These are phyloP conservation scores for Vigna nakashimae DNA, from an alignment of 306 rosid genomes.

Conservation along the genomic window DNA sequence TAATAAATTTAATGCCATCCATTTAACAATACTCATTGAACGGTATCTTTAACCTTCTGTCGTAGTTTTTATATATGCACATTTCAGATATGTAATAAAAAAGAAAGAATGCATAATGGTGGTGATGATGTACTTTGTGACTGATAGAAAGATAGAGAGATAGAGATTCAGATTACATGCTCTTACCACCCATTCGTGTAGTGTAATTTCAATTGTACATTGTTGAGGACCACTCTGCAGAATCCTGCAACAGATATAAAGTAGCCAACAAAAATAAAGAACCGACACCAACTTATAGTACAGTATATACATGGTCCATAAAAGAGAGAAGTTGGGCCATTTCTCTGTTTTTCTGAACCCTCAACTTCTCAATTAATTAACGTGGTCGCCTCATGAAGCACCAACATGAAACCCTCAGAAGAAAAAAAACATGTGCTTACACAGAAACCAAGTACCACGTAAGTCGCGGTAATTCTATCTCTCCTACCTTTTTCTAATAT, in stretches of 20 bases:
- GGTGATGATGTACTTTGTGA: slow-evolving; percentile 28
- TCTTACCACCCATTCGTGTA: slow-evolving; percentile 15
- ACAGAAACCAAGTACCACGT: neutral
- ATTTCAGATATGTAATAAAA: neutral
- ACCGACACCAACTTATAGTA: slow-evolving; percentile 38
- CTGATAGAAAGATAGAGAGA: neutral
- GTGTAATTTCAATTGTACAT: slow-evolving; percentile 34
- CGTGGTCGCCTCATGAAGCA: slow-evolving; percentile 7
- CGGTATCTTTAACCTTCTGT: too few species aligned
- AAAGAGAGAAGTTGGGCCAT: slow-evolving; percentile 37
- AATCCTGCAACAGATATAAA: slow-evolving; percentile 31
- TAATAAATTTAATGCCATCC: too few species aligned
- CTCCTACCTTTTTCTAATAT: neutral
- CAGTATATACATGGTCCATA: slow-evolving; percentile 31
- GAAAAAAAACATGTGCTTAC: neutral
- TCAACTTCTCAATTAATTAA: slow-evolving; percentile 27
- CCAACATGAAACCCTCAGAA: slow-evolving; percentile 12
- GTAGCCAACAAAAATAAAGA: slow-evolving; percentile 34
- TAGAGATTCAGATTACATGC: slow-evolving; percentile 3
- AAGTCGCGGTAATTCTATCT: neutral
- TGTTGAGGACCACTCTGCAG: slow-evolving; percentile 32
- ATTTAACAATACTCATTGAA: too few species aligned
- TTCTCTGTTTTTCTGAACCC: slow-evolving; percentile 6
- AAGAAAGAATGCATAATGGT: neutral
- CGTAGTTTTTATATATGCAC: too few species aligned